These are phyloP conservation scores for Agaricus blazei DNA, from an alignment of 768 basidiomycete species.

Conservation along the genomic window DNA sequence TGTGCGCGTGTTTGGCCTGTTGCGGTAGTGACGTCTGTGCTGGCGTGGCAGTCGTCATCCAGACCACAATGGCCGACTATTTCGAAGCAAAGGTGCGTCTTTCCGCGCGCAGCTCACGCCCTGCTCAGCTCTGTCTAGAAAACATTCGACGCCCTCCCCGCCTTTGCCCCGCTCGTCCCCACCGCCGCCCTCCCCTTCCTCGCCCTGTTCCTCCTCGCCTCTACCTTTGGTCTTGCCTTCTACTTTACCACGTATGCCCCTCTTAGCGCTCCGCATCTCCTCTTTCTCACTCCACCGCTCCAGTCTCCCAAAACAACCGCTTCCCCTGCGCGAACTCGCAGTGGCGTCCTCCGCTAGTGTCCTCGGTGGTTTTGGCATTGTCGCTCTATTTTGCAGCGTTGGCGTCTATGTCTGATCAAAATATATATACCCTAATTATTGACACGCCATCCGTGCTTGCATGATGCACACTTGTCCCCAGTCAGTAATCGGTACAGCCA, in stretches of 20 bases:
- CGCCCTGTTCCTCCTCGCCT: slow-evolving; percentile 64
- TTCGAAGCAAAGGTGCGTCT: slow-evolving; percentile 43
- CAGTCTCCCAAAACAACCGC: slow-evolving; percentile 72
- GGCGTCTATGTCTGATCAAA: slow-evolving; percentile 70
- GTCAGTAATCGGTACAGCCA: slow-evolving; percentile 4
- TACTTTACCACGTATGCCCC: slow-evolving; percentile 77
- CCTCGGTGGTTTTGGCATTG: slow-evolving; percentile 84
- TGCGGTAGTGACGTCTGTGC: slow-evolving; percentile 34
- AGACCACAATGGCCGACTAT: slow-evolving; percentile 47
- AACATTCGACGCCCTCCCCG: slow-evolving; percentile 37
- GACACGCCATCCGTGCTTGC: slow-evolving; percentile 78
- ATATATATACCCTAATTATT: slow-evolving; percentile 49
- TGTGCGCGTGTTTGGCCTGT: slow-evolving; percentile 58
- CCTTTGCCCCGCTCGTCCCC: slow-evolving; percentile 71
- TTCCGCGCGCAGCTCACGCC: slow-evolving; percentile 1
- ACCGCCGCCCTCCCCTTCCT: slow-evolving; percentile 65
- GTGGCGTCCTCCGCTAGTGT: slow-evolving; percentile 71
- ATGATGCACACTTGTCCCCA: slow-evolving; percentile 56
- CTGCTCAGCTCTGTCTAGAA: slow-evolving; percentile 33
- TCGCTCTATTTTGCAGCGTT: slow-evolving; percentile 81
- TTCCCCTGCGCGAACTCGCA: slow-evolving; percentile 59
- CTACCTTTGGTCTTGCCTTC: slow-evolving; percentile 83
- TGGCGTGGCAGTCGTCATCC: slow-evolving; percentile 17
- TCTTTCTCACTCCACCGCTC: slow-evolving; percentile 8
- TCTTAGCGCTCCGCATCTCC: slow-evolving; percentile 2